Percentiles rank a stretch among this genome's conserved stretches.
Evolutionary conservation across 352 stramenopile genomes (phyloP).

Genomic region (Globisporangium splendens): DNA sequence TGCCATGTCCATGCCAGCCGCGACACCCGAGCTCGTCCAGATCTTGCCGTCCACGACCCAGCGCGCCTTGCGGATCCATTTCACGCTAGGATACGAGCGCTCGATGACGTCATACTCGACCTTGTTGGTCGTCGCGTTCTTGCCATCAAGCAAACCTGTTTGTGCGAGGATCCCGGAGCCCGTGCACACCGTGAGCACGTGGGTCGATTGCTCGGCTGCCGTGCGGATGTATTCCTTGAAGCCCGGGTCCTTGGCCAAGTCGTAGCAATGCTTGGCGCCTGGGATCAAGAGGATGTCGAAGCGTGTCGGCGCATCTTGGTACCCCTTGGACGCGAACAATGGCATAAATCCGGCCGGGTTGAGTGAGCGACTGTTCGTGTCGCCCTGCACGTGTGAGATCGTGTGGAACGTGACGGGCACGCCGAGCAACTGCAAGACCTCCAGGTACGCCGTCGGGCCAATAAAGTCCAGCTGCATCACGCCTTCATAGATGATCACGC

Average conservation of each 20-base stretch:
- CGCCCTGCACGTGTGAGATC: conserved; percentile 11
- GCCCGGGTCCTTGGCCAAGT: conserved; percentile 29
- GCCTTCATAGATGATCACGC: conserved; percentile 44
- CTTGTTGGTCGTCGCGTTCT: conserved; percentile 65
- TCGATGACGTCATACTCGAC: conserved; percentile 37
- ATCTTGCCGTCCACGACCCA: conserved; percentile 55
- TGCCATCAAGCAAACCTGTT: conserved; percentile 39
- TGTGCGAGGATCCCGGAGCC: conserved; percentile 39
- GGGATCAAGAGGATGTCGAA: conserved; percentile 48
- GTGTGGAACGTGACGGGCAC: conserved; percentile 30
- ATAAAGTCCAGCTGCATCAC: conserved; percentile 53
- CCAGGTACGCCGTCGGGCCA: conserved; percentile 42
- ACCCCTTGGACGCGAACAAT: conserved; percentile 32
- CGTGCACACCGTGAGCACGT: conserved; percentile 58
- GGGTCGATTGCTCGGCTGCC: conserved; percentile 21
- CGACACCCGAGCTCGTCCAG: conserved; percentile 19
- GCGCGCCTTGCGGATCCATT: conserved; percentile 53
- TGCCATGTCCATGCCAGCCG: conserved; percentile 24
- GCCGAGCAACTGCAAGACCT: conserved; percentile 34
- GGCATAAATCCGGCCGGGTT: conserved; percentile 12
- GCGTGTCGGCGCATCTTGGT: conserved; percentile 17
- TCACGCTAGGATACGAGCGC: conserved; percentile 23
- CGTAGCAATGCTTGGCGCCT: conserved; percentile 23
- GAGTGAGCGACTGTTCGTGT: too few relatives aligned
- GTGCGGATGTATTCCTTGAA: conserved; percentile 40